phyloP scores from a whole-genome alignment of 148 eudicot species.

The Drosera capensis region DNA sequence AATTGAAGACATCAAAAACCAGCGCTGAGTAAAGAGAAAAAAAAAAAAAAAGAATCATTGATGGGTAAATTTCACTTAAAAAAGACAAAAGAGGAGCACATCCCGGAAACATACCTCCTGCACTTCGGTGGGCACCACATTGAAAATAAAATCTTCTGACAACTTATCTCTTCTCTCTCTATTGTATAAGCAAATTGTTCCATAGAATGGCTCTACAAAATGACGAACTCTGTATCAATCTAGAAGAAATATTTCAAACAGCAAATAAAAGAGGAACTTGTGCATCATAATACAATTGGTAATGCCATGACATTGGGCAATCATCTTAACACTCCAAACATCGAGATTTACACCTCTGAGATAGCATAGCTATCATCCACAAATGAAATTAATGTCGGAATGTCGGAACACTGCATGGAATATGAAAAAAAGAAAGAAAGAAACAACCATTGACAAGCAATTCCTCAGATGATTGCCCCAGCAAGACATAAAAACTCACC shows the following conservation, averaged over 20 bases:
- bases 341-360: too few species aligned
- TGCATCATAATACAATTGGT: not conserved
- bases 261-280: not conserved
- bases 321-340: too few species aligned
- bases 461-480: not conserved
- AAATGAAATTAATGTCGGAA: not conserved
- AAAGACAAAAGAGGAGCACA: not conserved
- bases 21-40: not conserved
- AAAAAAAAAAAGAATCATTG: not conserved
- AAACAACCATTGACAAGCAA: too few species aligned
- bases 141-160: conserved; percentile 87
- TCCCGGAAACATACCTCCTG: conserved; percentile 46
- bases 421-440: too few species aligned
- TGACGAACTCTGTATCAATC: conserved; percentile 7
- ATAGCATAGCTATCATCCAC: too few species aligned
- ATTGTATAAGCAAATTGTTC: conserved; percentile 91
- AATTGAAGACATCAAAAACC: not conserved
- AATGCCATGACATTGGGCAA: too few species aligned
- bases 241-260: not conserved
- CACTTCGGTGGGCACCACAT: conserved; percentile 42
- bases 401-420: not conserved
- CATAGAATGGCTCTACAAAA: conserved; percentile 89
- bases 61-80: not conserved
- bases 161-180: conserved; percentile 93
- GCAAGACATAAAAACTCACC: conserved; percentile 38